Conservation (phyloP, 768 basidiomycete genomes). For the Mycena filopes region DNA sequence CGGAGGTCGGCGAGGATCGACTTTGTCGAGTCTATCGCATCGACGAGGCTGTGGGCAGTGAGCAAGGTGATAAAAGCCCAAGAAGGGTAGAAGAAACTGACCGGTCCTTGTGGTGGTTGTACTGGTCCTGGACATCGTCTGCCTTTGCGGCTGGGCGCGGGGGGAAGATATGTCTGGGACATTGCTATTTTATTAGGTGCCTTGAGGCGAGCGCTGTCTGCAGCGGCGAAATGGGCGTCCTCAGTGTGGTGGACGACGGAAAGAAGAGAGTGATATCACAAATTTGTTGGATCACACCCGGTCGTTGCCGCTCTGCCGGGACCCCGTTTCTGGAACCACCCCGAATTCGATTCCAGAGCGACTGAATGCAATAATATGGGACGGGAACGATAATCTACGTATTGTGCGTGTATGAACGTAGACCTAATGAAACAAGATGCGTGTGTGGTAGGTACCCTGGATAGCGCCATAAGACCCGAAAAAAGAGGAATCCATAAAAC, state of each 20-base stretch:
- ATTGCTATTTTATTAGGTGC: constrained; percentile 18
- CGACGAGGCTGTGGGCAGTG: constrained; percentile 64
- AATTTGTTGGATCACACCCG: not conserved
- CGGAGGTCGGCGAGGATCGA: constrained; percentile 75
- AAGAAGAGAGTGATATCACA: not conserved
- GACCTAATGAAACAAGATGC: not conserved
- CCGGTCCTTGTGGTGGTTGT: constrained; percentile 81
- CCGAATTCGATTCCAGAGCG: too few species aligned
- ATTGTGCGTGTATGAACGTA: constrained; percentile 18
- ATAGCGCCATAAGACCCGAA: constrained; percentile 13
- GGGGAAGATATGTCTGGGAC: constrained; percentile 25
- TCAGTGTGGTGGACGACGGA: constrained; percentile 13
- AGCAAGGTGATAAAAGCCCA: constrained; percentile 16
- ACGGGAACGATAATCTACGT: not conserved
- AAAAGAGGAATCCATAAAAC: constrained; percentile 11
- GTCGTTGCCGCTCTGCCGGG: too few species aligned
- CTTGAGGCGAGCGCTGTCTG: not conserved
- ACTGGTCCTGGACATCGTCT: constrained; percentile 82
- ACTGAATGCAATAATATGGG: too few species aligned
- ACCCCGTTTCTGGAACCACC: too few species aligned
- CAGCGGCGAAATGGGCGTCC: not conserved
- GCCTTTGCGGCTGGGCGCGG: constrained; percentile 47
- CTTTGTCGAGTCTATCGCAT: constrained; percentile 80
- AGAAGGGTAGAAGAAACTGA: constrained; percentile 52
- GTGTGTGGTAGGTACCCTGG: not conserved